Evolutionary conservation across 2,329 filamentous ascomycete genomes (phyloP), one percentile per base, ranked within the genome.

Genomic region (Ophiostoma piceae): DNA sequence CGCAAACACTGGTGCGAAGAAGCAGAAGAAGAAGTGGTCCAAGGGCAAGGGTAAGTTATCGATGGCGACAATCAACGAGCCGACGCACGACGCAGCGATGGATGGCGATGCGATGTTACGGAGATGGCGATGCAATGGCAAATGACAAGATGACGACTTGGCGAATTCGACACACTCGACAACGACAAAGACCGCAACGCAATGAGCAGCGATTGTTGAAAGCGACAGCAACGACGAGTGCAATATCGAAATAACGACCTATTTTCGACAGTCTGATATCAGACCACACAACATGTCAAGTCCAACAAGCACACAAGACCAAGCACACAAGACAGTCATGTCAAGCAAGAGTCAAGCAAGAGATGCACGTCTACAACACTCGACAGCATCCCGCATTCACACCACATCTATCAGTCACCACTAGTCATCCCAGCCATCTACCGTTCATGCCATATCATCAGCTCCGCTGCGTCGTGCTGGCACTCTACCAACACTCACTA

Each of bases 21-120:
- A 91, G 85, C 88, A 90, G 82, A 91, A 91, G 88, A 91, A 91
- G 88, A 91, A 91, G 88, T 90, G 88, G 89, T 82, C 81, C 73
- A 82, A 82, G 79, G 77, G 78, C 74, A 85, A 81, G 92, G 91
- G 94, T 87, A 94, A 91, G 91, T 71, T 64, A 64, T 37, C 57
- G 57, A 62, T 62, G 57, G 26, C 51, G 57, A 62, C 57, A 62
- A 29, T 29, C 14, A 5, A 32, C 57, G 26, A 62, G 32, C 19
- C 19, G 32, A 64, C 14, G 32, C 35, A 39, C 26, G 29, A 35
- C 57, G 29, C 26, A 60, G 54, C 35, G 54, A 22, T 7, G 54
- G 9, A 35, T 35, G 32, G 22, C 54, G 22, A 29, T 9, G 26
- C 32, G 57, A 62, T 62, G 54, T 8, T n/a, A 57, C 12, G 51